Conservation (phyloP, 75 land plant species). For the Pinus tabuliformis region DNA sequence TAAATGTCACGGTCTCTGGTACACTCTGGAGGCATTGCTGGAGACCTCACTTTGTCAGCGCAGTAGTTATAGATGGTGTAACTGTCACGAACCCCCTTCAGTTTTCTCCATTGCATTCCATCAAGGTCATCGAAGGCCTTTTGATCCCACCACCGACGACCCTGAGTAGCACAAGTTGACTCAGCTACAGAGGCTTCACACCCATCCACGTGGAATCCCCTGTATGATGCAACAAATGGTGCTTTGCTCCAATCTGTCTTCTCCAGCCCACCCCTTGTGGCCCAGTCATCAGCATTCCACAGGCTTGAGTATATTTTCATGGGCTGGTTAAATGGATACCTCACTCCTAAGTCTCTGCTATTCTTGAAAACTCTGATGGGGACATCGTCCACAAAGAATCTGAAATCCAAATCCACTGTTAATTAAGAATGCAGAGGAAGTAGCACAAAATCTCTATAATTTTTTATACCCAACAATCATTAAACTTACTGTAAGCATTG, state of each 20-base stretch:
- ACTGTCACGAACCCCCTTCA: constrained; percentile 25
- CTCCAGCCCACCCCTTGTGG: constrained; percentile 53
- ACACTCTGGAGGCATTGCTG: constrained; percentile 32
- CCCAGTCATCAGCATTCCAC: constrained; percentile 68
- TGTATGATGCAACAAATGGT: constrained; percentile 40
- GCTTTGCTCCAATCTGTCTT: constrained; percentile 47
- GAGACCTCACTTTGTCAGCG: constrained; percentile 33
- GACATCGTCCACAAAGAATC: constrained; percentile 47
- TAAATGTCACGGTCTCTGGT: constrained; percentile 16
- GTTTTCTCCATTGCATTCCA: constrained; percentile 25
- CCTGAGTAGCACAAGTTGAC: constrained; percentile 32
- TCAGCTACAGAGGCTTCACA: constrained; percentile 38
- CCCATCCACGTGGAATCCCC: constrained; percentile 38
- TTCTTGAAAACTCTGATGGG: constrained; percentile 56
- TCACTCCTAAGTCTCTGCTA: constrained; percentile 44
- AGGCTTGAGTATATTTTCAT: constrained; percentile 54
- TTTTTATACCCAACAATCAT: not conserved
- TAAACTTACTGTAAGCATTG: not conserved
- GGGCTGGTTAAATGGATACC: constrained; percentile 48
- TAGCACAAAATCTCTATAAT: not conserved
- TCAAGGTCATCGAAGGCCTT: constrained; percentile 46
- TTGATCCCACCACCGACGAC: constrained; percentile 50
- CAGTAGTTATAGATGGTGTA: constrained; percentile 66
- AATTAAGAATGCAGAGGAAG: no score
- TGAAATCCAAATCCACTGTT: constrained; percentile 3